These are phyloP conservation scores for Larix sibirica DNA, from an alignment of 83 land plant genomes.

Conservation along the genomic window DNA sequence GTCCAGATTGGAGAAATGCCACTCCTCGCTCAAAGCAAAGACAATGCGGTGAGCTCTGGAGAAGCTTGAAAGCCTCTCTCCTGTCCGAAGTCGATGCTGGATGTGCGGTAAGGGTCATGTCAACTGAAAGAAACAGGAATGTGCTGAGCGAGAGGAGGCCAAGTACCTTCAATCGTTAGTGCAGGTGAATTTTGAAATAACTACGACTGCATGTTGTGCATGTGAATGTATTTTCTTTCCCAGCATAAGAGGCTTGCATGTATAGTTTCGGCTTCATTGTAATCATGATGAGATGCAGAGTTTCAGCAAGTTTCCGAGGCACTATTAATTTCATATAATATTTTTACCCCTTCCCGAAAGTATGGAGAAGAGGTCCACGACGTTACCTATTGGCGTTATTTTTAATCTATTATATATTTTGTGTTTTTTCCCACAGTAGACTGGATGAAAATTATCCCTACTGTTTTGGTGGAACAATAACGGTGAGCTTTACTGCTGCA, in stretches of 20 bases:
- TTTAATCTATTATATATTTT: neutral
- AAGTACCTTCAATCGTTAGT: neutral
- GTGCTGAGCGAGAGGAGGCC: conserved; percentile 8
- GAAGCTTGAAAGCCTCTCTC: conserved; percentile 53
- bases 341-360: neutral
- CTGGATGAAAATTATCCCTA: neutral
- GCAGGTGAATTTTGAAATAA: neutral
- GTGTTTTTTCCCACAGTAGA: neutral
- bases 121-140: conserved; percentile 24
- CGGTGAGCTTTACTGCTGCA: neutral
- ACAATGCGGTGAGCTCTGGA: conserved; percentile 65
- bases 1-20: conserved; percentile 17
- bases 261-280: conserved; percentile 8
- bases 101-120: conserved; percentile 17
- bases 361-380: neutral
- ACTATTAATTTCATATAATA: neutral
- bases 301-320: conserved; percentile 8
- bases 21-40: conserved; percentile 21
- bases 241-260: neutral
- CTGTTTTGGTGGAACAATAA: conserved; percentile 3
- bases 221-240: neutral
- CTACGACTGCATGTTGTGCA: neutral
- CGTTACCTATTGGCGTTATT: neutral
- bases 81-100: conserved; percentile 38
- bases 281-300: neutral